Base-by-base conservation (phyloP, 192 early-diverging fungal species). In the Linderina pennispora region DNA sequence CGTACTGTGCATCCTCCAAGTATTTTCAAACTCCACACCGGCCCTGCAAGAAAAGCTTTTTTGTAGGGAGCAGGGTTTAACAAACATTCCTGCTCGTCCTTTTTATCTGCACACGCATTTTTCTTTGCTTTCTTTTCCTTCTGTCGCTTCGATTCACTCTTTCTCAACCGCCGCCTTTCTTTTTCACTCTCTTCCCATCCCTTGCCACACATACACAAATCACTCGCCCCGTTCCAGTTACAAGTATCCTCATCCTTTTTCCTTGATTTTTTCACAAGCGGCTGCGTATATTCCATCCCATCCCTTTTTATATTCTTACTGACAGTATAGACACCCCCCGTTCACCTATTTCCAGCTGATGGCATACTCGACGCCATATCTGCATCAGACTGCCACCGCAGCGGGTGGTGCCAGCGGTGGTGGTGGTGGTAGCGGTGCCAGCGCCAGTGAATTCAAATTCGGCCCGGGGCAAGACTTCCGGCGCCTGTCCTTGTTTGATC, bases 371-470 rank as follows among this genome's bases (percentile, higher is more conserved):
- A 16, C 35, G 35, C 35, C 35, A 4, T 16, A 15, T 36, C 4
- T 36, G 35, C 35, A 8, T 4, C 35, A n/a, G 35, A 4, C 8
- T 4, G 5, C 35, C 35, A 16, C n/a, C n/a, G n/a, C n/a, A n/a
- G n/a, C n/a, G n/a, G n/a, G n/a, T n/a, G n/a, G n/a, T n/a, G n/a
- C n/a, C n/a, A n/a, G n/a, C n/a, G n/a, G n/a, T n/a, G n/a, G n/a
- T n/a, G n/a, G n/a, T n/a, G n/a, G n/a, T n/a, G n/a, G n/a, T n/a
- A n/a, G n/a, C n/a, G n/a, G n/a, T n/a, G n/a, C 26, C 32, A 18
- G 11, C 11, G 31, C 39, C 20, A 23, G 36, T 26, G 48, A 58
- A 49, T 44, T 58, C 31, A 43, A 58, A 49, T 50, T 58, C 34
- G 55, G 37, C 21, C 20, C 43, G 19, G 11, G 11, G 11, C 16